These are phyloP conservation scores for Cercis canadensis DNA, from an alignment of 306 rosid genomes.

Conservation along the genomic window DNA sequence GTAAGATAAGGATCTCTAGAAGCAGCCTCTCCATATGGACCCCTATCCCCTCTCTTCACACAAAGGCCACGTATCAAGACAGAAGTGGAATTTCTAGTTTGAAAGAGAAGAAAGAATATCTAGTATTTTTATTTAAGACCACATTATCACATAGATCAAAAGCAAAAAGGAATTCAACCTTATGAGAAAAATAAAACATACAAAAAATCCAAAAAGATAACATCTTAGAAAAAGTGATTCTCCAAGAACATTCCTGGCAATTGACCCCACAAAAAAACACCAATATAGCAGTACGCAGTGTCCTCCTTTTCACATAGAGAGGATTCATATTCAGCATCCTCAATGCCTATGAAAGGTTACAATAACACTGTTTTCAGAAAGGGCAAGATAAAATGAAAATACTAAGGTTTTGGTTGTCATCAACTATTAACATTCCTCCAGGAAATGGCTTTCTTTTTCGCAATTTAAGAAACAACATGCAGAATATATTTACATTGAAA, in stretches of 20 bases:
- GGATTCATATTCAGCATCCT: not conserved
- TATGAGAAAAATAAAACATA: slow-evolving; percentile 1
- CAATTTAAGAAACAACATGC: not conserved
- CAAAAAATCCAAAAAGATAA: not conserved
- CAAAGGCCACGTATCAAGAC: slow-evolving; percentile 8
- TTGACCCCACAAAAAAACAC: slow-evolving; percentile 22
- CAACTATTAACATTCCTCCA: too few species aligned
- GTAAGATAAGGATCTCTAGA: slow-evolving; percentile 33
- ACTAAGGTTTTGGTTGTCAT: slow-evolving; percentile 19
- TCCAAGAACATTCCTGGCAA: slow-evolving; percentile 20
- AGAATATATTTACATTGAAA: not conserved
- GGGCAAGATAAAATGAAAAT: slow-evolving; percentile 3
- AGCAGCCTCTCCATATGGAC: slow-evolving; percentile 26
- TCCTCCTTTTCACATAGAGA: not conserved
- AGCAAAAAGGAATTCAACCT: too few species aligned
- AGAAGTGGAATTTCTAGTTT: slow-evolving; percentile 22
- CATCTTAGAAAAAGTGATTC: slow-evolving; percentile 9
- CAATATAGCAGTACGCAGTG: slow-evolving; percentile 29
- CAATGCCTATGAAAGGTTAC: not conserved
- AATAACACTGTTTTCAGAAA: slow-evolving; percentile 1
- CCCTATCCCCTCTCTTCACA: slow-evolving; percentile 30
- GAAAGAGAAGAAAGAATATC: slow-evolving; percentile 17
- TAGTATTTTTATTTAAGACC: slow-evolving; percentile 9
- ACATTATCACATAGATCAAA: slow-evolving; percentile 14
- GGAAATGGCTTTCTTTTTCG: not conserved